phyloP scores from a whole-genome alignment of 1,139 yeast genomes.

The Geotrichum candidum region DNA sequence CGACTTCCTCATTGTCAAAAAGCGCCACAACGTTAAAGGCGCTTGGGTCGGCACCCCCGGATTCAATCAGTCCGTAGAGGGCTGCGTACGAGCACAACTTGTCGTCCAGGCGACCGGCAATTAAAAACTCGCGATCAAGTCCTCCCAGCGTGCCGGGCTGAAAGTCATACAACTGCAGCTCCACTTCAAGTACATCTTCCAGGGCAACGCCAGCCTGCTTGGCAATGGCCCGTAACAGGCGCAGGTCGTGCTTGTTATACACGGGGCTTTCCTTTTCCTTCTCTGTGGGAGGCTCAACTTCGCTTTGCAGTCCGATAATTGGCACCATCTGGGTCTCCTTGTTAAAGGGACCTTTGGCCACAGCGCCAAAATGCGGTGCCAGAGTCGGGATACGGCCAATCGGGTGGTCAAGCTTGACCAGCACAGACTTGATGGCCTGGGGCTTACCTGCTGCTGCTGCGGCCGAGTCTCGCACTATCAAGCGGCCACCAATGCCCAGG shows the following conservation, averaged over 20 bases:
- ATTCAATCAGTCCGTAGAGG: slow-evolving; percentile 49
- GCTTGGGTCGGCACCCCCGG: slow-evolving; percentile 49
- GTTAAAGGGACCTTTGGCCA: slow-evolving; percentile 68
- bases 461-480: slow-evolving; percentile 43
- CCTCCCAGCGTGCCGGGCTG: slow-evolving; percentile 81
- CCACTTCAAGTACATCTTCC: slow-evolving; percentile 69
- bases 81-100: slow-evolving; percentile 81
- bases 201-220: slow-evolving; percentile 47
- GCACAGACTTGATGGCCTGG: slow-evolving; percentile 48
- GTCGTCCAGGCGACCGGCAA: slow-evolving; percentile 83
- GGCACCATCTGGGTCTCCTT: slow-evolving; percentile 80
- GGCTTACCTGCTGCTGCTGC: slow-evolving; percentile 35
- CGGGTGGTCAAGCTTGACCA: slow-evolving; percentile 72
- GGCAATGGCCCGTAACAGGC: slow-evolving; percentile 63
- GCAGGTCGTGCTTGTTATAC: slow-evolving; percentile 60
- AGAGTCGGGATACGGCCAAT: slow-evolving; percentile 80
- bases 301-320: slow-evolving; percentile 52
- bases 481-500: slow-evolving; percentile 80
- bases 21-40: slow-evolving; percentile 69
- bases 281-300: slow-evolving; percentile 27
- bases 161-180: slow-evolving; percentile 70
- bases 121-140: slow-evolving; percentile 72
- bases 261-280: slow-evolving; percentile 51
- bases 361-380: slow-evolving; percentile 82
- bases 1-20: slow-evolving; percentile 91